These are phyloP conservation scores for Pinus albicaulis DNA, from an alignment of 75 land plant genomes.

Conservation along the genomic window DNA sequence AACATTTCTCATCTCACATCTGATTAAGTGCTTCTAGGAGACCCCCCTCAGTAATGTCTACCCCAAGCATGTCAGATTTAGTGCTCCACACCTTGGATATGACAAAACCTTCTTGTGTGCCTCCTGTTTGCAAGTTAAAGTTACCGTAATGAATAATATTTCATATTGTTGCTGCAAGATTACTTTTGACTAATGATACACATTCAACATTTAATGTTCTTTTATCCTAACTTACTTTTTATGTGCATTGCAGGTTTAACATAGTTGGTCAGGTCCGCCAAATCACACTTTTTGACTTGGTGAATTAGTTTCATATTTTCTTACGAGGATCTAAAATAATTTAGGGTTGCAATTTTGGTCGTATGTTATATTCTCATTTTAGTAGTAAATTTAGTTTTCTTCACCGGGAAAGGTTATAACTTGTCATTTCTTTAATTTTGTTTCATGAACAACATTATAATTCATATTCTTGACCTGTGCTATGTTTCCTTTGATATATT, in stretches of 20 bases:
- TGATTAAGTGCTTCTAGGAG: too few relatives aligned
- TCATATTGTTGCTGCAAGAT: background rate
- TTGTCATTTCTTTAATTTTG: too few relatives aligned
- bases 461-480: too few relatives aligned
- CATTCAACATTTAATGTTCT: background rate
- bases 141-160: background rate
- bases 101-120: too few relatives aligned
- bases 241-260: constrained; percentile 69
- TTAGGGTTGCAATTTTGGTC: background rate
- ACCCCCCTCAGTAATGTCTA: too few relatives aligned
- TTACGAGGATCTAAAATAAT: background rate
- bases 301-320: constrained; percentile 1
- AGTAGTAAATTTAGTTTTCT: background rate
- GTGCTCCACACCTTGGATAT: too few relatives aligned
- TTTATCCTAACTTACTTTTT: background rate
- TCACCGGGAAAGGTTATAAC: too few relatives aligned
- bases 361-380: constrained; percentile 1
- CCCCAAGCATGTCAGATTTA: too few relatives aligned
- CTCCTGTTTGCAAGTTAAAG: too few relatives aligned
- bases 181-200: background rate
- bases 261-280: constrained; percentile 83
- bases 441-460: too few relatives aligned
- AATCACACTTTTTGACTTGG: background rate
- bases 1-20: too few relatives aligned
- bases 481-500: background rate